Conservation (phyloP, 2,329 filamentous ascomycete genomes). For the Botryotinia globosa region DNA sequence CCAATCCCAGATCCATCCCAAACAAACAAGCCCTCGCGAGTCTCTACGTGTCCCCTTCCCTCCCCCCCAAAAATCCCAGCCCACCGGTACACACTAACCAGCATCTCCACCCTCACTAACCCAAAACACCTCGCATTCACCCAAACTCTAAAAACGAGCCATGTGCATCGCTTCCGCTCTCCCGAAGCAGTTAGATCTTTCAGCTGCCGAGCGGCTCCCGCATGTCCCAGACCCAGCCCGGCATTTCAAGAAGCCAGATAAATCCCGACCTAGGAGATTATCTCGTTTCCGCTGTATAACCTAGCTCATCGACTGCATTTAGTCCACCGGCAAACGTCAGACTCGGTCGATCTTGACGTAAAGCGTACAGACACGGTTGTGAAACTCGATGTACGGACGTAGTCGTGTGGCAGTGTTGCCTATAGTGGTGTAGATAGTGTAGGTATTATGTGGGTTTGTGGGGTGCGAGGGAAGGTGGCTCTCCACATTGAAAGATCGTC, state of each 20-base stretch:
- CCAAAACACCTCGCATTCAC: background rate
- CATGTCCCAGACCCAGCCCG: background rate
- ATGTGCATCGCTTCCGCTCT: background rate
- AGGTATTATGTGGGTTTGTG: background rate
- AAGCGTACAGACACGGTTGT: background rate
- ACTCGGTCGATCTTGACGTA: slow-evolving; percentile 6
- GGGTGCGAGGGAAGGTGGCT: background rate
- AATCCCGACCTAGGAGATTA: background rate
- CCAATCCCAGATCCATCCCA: background rate
- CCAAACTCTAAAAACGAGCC: background rate
- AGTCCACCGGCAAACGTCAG: background rate
- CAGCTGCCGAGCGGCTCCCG: slow-evolving; percentile 15
- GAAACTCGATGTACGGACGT: background rate
- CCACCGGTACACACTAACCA: background rate
- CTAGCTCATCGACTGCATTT: background rate
- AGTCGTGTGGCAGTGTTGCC: background rate
- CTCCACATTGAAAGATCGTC: background rate
- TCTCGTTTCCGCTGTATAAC: background rate
- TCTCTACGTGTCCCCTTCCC: background rate
- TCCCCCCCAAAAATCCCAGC: background rate
- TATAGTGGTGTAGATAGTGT: background rate
- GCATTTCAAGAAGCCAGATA: background rate
- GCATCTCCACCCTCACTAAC: background rate
- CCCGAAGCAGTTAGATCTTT: background rate
- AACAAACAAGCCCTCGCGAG: background rate